Conservation (phyloP, 2,329 filamentous ascomycete genomes). For the Paecilomyces formosus region DNA sequence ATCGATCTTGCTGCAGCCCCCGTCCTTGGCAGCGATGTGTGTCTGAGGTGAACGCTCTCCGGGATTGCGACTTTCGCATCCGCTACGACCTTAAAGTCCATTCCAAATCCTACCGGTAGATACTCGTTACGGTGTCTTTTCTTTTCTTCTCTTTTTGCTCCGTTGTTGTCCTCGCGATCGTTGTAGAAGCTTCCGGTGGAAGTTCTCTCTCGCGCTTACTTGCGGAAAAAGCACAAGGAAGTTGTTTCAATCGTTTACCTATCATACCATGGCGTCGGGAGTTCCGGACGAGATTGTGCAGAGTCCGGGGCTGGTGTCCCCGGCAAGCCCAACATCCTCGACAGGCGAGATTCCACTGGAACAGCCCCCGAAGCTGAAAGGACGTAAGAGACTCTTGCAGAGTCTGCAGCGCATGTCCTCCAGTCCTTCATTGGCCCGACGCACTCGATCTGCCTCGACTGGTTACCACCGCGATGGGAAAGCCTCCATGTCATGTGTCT, state of each 20-base stretch:
- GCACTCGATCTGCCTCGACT: conserved; percentile 58
- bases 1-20: not conserved
- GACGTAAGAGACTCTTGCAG: conserved; percentile 62
- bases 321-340: conserved; percentile 24
- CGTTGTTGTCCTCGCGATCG: not conserved
- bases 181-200: not conserved
- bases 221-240: not conserved
- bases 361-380: conserved; percentile 53
- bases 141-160: not conserved
- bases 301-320: conserved; percentile 24
- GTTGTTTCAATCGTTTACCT: not conserved
- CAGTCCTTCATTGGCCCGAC: conserved; percentile 61
- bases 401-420: conserved; percentile 76
- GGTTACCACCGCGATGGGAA: conserved; percentile 58
- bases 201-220: not conserved
- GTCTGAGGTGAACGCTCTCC: not conserved
- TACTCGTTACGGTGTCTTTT: not conserved
- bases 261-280: conserved; percentile 21
- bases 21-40: not conserved
- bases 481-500: conserved; percentile 59
- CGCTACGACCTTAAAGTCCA: not conserved
- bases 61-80: not conserved
- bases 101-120: not conserved
- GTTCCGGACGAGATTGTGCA: conserved; percentile 20
- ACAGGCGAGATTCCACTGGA: conserved; percentile 30